Base-by-base conservation (phyloP, 108 stramenopile genomes). In the Cafeteria roenbergensis region DNA sequence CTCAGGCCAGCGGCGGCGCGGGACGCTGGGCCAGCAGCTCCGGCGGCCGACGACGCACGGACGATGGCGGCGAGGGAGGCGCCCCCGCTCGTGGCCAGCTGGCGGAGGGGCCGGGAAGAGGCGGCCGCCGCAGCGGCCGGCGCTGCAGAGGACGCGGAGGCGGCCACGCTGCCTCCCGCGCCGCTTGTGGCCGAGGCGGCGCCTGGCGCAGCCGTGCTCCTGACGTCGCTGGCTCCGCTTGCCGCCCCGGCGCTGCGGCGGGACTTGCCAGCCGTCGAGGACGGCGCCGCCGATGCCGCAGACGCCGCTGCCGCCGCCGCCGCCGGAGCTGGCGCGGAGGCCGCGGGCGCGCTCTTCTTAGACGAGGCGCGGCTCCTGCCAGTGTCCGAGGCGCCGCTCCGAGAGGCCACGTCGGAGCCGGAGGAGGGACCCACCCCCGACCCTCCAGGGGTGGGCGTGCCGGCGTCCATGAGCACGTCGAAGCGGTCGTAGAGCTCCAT, bases 401-500 rank as follows among this genome's bases (percentile, higher is more conserved):
- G n/a, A n/a, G n/a, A n/a, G n/a, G n/a, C n/a, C n/a, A n/a, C n/a
- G n/a, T n/a, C n/a, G n/a, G n/a, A n/a, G n/a, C n/a, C n/a, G n/a
- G n/a, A n/a, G n/a, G n/a, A n/a, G n/a, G n/a, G n/a, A n/a, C n/a
- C n/a, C n/a, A n/a, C n/a, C n/a, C n/a, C n/a, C n/a, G n/a, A n/a
- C n/a, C n/a, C n/a, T n/a, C n/a, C n/a, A n/a, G n/a, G n/a, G n/a
- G n/a, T n/a, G n/a, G n/a, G n/a, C n/a, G n/a, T n/a, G n/a, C n/a
- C n/a, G n/a, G n/a, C n/a, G n/a, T n/a, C n/a, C 35, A 31, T 68
- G 37, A 25, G 52, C 64, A 54, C n/a, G 14, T 65, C 64, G 52
- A 65, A 27, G 14, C 4, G 57, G 1, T 95, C 94, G 65, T 89
- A 89, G 20, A 77, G 80, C 70, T 86, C 82, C 55, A 85, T 76